phyloP scores from a whole-genome alignment of 2,329 filamentous ascomycete genomes.

The Knufia petricola region DNA sequence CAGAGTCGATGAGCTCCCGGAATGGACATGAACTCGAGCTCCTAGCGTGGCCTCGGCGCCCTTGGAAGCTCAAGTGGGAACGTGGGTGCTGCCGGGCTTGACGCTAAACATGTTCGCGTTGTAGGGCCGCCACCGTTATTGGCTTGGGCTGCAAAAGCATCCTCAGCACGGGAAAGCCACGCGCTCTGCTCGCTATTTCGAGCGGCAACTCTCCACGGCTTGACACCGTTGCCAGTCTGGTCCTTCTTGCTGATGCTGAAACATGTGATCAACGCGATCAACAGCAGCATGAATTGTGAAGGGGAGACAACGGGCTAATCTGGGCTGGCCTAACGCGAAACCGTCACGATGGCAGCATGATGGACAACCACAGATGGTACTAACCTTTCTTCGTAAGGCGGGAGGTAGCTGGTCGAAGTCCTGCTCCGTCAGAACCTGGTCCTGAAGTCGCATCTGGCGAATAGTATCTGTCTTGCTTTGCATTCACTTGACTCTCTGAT shows the following conservation, averaged over 20 bases:
- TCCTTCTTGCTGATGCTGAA: too few relatives aligned
- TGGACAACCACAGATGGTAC: too few relatives aligned
- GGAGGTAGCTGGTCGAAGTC: slow-evolving; percentile 46
- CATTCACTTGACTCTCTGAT: not conserved
- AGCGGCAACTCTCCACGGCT: not conserved
- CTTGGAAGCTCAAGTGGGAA: not conserved
- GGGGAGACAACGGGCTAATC: too few relatives aligned
- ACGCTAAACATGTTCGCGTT: not conserved
- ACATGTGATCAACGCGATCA: not conserved
- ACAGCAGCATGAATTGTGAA: not conserved
- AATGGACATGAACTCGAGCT: not conserved
- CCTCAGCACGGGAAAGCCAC: not conserved
- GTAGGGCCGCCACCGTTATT: not conserved
- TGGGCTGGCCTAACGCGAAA: not conserved
- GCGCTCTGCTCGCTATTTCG: not conserved
- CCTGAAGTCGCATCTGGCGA: slow-evolving; percentile 14
- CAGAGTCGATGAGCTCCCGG: not conserved
- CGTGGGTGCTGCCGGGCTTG: not conserved
- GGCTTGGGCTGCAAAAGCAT: not conserved
- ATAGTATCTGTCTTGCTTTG: not conserved
- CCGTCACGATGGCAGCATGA: slow-evolving; percentile 12
- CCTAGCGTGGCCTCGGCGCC: not conserved
- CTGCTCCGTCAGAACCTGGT: slow-evolving; percentile 10
- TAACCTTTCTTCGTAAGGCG: slow-evolving; percentile 49
- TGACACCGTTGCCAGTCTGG: too few relatives aligned